Evolutionary conservation across 2,329 filamentous ascomycete genomes (phyloP), one percentile per base, ranked within the genome.

Genomic region (Calonectria pauciramosa): DNA sequence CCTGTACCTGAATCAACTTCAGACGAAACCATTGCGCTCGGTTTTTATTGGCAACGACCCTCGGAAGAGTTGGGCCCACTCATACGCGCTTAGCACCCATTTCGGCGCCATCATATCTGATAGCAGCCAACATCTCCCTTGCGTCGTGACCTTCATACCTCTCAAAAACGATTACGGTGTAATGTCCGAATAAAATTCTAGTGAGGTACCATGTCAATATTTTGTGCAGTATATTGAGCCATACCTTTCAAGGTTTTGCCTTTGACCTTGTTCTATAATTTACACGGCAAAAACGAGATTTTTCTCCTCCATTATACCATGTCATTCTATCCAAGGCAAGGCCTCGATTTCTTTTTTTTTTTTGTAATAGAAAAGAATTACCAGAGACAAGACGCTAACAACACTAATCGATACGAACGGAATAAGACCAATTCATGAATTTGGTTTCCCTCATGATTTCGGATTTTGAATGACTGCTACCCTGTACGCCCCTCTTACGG

Each of bases 1-100:
- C 51, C 52, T 70, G 28, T 70, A 70, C 68, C 49, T 72, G 71
- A 74, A 72, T 75, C 75, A 72, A n/a, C 49, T 26, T 68, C 38
- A 47, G n/a, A 63, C 56, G 34, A 44, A 23, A 47, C 54, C 28
- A 18, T 1, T 52, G 41, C 49, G 56, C 63, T 23, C 59, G 49
- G 67, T 18, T 47, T 66, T 76, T 36, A 69, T 54, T 63, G 56
- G 56, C 23, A 34, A 11, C 38, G 14, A 14, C 36, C 36, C 16
- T 68, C 26, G 20, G 18, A 47, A 16, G 51, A 26, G 26, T 20
- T 18, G 8, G 63, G 6, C 26, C 63, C 64, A 72, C 70, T 26
- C 23, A 30, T 32, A 51, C 49, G 68, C 44, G 30, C 60, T 38
- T 38, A 26, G 56, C 3, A 23, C 6, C n/a, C 23, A 41, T 63